Evolutionary conservation across 192 early-diverging fungal genomes (phyloP), one percentile per base, ranked within the genome.

Genomic region (Kickxella alabastrina): DNA sequence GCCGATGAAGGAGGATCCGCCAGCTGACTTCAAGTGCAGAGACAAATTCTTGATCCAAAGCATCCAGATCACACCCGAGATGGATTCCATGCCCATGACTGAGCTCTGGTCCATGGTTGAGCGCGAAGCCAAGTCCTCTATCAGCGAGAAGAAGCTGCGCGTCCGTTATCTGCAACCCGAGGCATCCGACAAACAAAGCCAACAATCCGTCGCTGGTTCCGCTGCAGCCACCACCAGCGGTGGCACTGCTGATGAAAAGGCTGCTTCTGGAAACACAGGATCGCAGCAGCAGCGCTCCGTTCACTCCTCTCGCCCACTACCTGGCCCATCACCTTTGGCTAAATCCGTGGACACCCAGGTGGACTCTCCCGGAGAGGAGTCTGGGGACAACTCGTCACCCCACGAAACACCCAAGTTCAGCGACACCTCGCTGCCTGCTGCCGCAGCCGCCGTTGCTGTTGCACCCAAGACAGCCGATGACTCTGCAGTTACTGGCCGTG

Each of bases 31-130:
- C 55, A 92, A 88, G 57, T 91, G 91, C 79, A 91, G 91, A 57
- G 96, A 99, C 83, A 99, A 99, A 77, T 99, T 99, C 56, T 69
- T 97, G 41, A 83, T 99, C 19, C 91, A 93, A 67, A 88, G 83
- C 57, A 83, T 96, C 49, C 77, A 82, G 59, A 82, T 95, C 14
- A 80, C 85, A 15, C 71, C 74, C 19, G 85, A 90, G 37, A 71
- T 85, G 49, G 78, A 87, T 45, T 68, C 67, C 2, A 65, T 90
- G 55, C 68, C 79, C 18, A 57, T 81, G 23, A 56, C 78, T n/a
- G 89, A 92, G 40, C 51, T 87, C 78, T 90, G 86, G 87, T 55
- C 80, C 24, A 79, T 65, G 53, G 62, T 83, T 10, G 87, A 89
- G 54, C 68, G 76, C 41, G 75, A 82, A 14, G 57, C 79, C 41